Conservation (phyloP, 1,284 basidiomycete genomes). For the Tilletia indica region DNA sequence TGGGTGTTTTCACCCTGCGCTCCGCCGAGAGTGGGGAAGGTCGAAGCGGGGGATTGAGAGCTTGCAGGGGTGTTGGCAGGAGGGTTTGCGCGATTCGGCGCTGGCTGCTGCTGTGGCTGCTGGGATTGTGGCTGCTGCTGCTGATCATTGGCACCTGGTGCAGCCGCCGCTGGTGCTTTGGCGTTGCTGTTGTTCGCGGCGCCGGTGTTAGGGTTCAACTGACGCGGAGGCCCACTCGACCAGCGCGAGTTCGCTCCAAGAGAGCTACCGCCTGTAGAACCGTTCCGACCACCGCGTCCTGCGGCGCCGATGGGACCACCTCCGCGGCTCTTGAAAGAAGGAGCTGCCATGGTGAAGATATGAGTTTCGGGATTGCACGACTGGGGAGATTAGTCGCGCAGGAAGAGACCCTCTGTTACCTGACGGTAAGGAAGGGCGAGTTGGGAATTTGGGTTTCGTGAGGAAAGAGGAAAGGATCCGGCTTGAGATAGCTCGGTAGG, state of each 20-base stretch:
- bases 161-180: too few relatives aligned
- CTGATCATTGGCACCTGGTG: too few relatives aligned
- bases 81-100: background rate
- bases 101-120: constrained; percentile 3
- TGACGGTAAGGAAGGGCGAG: background rate
- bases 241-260: constrained; percentile 16
- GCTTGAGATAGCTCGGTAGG: too few relatives aligned
- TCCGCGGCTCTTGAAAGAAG: constrained; percentile 7
- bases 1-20: constrained; percentile 22
- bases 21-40: background rate
- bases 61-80: background rate
- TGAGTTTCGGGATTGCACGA: background rate
- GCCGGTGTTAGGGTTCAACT: background rate
- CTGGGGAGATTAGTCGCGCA: background rate
- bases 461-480: too few relatives aligned
- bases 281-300: constrained; percentile 5
- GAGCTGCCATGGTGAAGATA: background rate
- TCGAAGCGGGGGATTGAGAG: background rate
- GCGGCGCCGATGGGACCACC: constrained; percentile 1
- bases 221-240: constrained; percentile 9
- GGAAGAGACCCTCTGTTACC: background rate
- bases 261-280: background rate
- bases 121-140: too few relatives aligned
- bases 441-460: background rate
- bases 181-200: background rate